phyloP scores from a whole-genome alignment of 768 basidiomycete genomes.

The Suillus bovinus region DNA sequence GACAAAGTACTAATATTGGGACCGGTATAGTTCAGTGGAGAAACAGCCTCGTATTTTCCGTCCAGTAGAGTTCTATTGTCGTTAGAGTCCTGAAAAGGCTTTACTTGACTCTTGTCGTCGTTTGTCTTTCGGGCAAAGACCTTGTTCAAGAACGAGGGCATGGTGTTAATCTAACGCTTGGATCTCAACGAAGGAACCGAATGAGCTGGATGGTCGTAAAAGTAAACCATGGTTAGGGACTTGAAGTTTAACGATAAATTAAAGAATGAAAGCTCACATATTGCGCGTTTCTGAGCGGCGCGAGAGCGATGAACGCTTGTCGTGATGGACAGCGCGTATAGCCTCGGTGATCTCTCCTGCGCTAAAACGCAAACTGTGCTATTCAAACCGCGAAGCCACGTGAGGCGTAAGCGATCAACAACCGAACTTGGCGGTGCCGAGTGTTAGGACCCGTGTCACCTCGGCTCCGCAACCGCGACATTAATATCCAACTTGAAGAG shows the following conservation, averaged over 20 bases:
- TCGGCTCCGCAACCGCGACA: neutral
- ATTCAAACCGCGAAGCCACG: neutral
- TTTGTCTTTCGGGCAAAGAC: constrained; percentile 74
- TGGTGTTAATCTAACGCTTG: constrained; percentile 25
- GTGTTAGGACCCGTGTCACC: neutral
- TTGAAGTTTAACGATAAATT: no score
- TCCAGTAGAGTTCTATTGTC: constrained; percentile 54
- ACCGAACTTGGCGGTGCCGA: neutral
- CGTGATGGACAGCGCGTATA: neutral
- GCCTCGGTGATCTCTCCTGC: neutral
- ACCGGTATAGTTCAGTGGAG: constrained; percentile 44
- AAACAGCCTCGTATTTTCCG: constrained; percentile 74
- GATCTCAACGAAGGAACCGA: constrained; percentile 16
- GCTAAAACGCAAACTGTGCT: neutral
- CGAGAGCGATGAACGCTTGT: constrained; percentile 5
- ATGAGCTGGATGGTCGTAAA: constrained; percentile 3
- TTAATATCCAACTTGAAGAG: no score
- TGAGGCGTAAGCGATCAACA: neutral
- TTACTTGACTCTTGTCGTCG: constrained; percentile 46
- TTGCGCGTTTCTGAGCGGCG: neutral
- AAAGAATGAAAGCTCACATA: neutral
- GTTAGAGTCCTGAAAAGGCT: constrained; percentile 34
- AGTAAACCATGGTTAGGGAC: neutral
- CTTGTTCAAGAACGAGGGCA: constrained; percentile 74
- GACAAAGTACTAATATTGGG: constrained; percentile 21